A percentile compares a stretch with the other conserved stretches of the same genome.
Evolutionary conservation across 257 asterid genomes (phyloP).

Genomic region (Fraxinus quadrangulata): DNA sequence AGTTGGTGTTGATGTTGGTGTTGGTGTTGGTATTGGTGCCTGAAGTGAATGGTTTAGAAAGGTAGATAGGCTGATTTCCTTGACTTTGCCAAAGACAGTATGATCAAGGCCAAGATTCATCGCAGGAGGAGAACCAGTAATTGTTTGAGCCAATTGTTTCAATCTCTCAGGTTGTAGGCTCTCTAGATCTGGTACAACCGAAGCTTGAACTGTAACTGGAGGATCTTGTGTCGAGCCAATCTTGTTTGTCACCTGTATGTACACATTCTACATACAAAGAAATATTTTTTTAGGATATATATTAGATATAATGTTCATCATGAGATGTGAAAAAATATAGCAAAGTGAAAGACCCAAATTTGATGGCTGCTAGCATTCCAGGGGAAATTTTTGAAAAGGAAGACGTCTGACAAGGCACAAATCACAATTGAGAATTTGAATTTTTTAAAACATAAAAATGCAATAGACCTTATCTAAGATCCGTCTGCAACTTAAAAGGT

Average conservation of each 20-base stretch:
- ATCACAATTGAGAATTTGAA: not conserved
- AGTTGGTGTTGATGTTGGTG: slow-evolving; percentile 36
- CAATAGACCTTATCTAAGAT: not conserved
- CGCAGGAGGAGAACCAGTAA: slow-evolving; percentile 47
- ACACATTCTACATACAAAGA: slow-evolving; percentile 51
- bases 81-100: slow-evolving; percentile 76
- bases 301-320: not conserved
- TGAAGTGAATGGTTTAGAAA: slow-evolving; percentile 50
- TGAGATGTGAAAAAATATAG: slow-evolving; percentile 11
- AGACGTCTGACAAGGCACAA: not conserved
- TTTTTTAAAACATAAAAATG: slow-evolving; percentile 2
- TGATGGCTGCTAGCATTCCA: not conserved
- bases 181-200: slow-evolving; percentile 54
- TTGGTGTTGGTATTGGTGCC: slow-evolving; percentile 44
- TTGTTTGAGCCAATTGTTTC: slow-evolving; percentile 63
- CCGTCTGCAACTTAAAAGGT: not conserved
- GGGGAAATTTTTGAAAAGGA: not conserved
- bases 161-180: slow-evolving; percentile 56
- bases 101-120: slow-evolving; percentile 82
- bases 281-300: not conserved
- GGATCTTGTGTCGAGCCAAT: slow-evolving; percentile 80
- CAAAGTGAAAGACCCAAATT: not conserved
- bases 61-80: slow-evolving; percentile 70
- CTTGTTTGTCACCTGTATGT: slow-evolving; percentile 58
- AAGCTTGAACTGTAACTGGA: slow-evolving; percentile 73